A percentile compares a stretch with the other conserved stretches of the same genome.
These are phyloP conservation scores for Cardiospermum halicacabum DNA, from an alignment of 345 rosid species.

Conservation along the genomic window DNA sequence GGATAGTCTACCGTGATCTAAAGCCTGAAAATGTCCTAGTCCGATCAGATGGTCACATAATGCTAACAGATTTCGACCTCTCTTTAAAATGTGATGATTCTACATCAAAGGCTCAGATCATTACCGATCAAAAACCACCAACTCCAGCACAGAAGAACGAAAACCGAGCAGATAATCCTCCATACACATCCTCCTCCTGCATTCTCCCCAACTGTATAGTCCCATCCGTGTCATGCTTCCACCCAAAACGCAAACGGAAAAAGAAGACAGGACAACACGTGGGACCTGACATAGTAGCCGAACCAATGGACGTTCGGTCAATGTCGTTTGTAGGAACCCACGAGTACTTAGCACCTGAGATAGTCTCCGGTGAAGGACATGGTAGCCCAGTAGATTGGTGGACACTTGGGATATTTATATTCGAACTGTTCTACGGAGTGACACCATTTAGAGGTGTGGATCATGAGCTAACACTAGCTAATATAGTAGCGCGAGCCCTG, in stretches of 20 bases:
- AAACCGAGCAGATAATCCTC: slow-evolving; percentile 35
- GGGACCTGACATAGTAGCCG: slow-evolving; percentile 77
- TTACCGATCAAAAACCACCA: slow-evolving; percentile 32
- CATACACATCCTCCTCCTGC: slow-evolving; percentile 62
- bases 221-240: slow-evolving; percentile 84
- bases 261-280: slow-evolving; percentile 49
- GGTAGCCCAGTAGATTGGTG: slow-evolving; percentile 94
- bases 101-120: slow-evolving; percentile 58
- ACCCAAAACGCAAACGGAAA: slow-evolving; percentile 56
- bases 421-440: slow-evolving; percentile 67
- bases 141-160: slow-evolving; percentile 24
- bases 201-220: slow-evolving; percentile 81
- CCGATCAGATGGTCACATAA: slow-evolving; percentile 86
- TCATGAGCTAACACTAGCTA: slow-evolving; percentile 84
- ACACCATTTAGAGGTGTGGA: slow-evolving; percentile 84
- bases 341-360: slow-evolving; percentile 89
- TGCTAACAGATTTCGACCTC: slow-evolving; percentile 93
- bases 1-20: slow-evolving; percentile 85
- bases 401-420: slow-evolving; percentile 85
- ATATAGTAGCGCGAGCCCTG: slow-evolving; percentile 88
- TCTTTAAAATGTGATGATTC: slow-evolving; percentile 76
- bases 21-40: slow-evolving; percentile 93
- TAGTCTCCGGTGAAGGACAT: slow-evolving; percentile 90
- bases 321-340: slow-evolving; percentile 97
- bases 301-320: slow-evolving; percentile 80